Percentiles rank a stretch among this genome's conserved stretches.
phyloP scores from a whole-genome alignment of 2,329 filamentous ascomycete species.

The Exserohilum rostratum region DNA sequence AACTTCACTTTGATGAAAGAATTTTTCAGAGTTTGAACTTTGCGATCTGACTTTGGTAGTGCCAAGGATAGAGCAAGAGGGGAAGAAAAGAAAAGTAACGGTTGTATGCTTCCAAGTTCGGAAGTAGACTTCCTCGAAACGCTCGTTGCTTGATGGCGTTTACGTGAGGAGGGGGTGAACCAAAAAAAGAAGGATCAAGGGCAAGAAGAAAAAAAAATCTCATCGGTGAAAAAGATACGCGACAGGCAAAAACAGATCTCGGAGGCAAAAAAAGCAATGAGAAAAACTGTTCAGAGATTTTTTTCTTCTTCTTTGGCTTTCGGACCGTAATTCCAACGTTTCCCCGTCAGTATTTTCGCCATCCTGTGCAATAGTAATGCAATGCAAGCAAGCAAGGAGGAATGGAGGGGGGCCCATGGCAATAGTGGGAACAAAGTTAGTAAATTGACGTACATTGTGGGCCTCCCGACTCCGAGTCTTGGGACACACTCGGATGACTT shows the following conservation, averaged over 20 bases:
- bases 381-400: background rate
- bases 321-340: constrained; percentile 2
- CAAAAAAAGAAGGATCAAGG: background rate
- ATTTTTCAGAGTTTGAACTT: too few species aligned
- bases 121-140: background rate
- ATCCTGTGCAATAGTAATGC: background rate
- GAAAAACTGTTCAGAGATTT: too few species aligned
- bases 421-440: background rate
- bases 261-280: too few species aligned
- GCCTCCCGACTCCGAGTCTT: background rate
- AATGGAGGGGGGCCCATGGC: too few species aligned
- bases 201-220: background rate
- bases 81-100: background rate
- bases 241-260: too few species aligned
- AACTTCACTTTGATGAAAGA: too few species aligned
- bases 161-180: too few species aligned
- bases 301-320: background rate
- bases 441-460: too few species aligned
- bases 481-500: constrained; percentile 1
- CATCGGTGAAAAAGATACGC: too few species aligned
- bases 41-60: too few species aligned
- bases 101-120: background rate
- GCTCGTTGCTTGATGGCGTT: too few species aligned
- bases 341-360: background rate
- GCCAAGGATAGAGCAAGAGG: background rate